Conservation (phyloP, 1,139 yeast species). For the Candida pseudocylindracea region DNA sequence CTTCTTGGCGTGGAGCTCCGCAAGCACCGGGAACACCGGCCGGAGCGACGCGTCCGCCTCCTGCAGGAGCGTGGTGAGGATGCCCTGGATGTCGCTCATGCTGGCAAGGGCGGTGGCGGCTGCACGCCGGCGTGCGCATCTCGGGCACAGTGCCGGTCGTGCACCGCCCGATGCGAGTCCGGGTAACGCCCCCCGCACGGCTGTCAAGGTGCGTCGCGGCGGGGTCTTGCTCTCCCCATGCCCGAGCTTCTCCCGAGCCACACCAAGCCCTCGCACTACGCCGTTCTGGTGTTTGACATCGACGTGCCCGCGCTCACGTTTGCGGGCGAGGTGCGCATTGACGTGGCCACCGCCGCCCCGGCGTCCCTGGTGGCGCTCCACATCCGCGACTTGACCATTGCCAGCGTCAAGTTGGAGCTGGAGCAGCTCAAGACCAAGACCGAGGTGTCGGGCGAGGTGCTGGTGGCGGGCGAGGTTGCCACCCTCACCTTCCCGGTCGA, state of each 20-base stretch:
- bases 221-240: too few relatives aligned
- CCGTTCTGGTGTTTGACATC: slow-evolving; percentile 14
- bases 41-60: slow-evolving; percentile 8
- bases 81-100: too few relatives aligned
- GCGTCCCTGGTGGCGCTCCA: slow-evolving; percentile 20
- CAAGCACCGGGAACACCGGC: slow-evolving; percentile 52
- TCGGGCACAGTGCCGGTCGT: too few relatives aligned
- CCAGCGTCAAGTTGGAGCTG: neutral
- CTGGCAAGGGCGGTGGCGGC: too few relatives aligned
- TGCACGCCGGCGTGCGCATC: too few relatives aligned
- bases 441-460: slow-evolving; percentile 10
- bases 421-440: slow-evolving; percentile 10
- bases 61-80: too few relatives aligned
- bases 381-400: slow-evolving; percentile 12
- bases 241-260: slow-evolving; percentile 20
- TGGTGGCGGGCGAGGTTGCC: slow-evolving; percentile 4
- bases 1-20: slow-evolving; percentile 73
- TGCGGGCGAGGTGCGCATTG: slow-evolving; percentile 17
- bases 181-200: too few relatives aligned
- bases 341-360: slow-evolving; percentile 10
- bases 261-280: slow-evolving; percentile 21
- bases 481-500: slow-evolving; percentile 4
- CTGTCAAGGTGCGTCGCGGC: too few relatives aligned
- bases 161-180: too few relatives aligned
- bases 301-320: slow-evolving; percentile 13